Evolutionary conservation across 192 early-diverging fungal genomes (phyloP).

Genomic region (Backusella liffmaniae): DNA sequence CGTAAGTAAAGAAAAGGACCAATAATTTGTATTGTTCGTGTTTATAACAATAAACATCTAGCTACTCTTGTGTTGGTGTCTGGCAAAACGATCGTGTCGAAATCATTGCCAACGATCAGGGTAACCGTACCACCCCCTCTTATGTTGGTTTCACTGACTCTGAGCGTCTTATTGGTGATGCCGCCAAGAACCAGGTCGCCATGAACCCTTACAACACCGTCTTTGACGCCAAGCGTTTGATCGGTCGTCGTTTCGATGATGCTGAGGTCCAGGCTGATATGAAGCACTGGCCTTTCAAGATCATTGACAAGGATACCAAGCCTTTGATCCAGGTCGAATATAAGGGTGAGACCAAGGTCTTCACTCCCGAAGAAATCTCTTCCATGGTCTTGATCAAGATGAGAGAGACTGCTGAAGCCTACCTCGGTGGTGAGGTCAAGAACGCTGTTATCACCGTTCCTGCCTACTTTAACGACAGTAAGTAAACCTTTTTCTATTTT

Average conservation of each 20-base stretch:
- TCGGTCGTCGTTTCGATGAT: slow-evolving; percentile 93
- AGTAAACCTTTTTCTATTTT: slow-evolving; percentile 33
- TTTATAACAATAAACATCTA: slow-evolving; percentile 85
- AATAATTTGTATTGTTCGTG: not conserved
- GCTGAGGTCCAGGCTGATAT: slow-evolving; percentile 97
- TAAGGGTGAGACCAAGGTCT: slow-evolving; percentile 96
- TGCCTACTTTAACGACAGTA: slow-evolving; percentile 82
- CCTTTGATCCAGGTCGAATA: slow-evolving; percentile 90
- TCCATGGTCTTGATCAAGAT: slow-evolving; percentile 91
- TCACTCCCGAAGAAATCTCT: slow-evolving; percentile 98
- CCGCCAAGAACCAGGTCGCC: slow-evolving; percentile 96
- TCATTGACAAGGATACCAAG: slow-evolving; percentile 86
- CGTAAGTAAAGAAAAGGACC: slow-evolving; percentile 51
- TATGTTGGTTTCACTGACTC: slow-evolving; percentile 97
- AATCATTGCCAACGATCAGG: slow-evolving; percentile 99
- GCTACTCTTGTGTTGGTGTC: slow-evolving; percentile 91
- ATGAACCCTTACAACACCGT: slow-evolving; percentile 89
- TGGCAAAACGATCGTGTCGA: slow-evolving; percentile 75
- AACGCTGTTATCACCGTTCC: slow-evolving; percentile 97
- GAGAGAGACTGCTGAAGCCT: slow-evolving; percentile 72
- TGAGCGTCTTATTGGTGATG: slow-evolving; percentile 99
- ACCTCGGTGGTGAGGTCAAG: slow-evolving; percentile 82
- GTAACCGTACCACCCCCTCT: slow-evolving; percentile 98
- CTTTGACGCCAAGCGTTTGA: slow-evolving; percentile 95
- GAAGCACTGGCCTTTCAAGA: slow-evolving; percentile 98